Conservation (phyloP, 176 grass and related monocot species). For the Stipa capillata region DNA sequence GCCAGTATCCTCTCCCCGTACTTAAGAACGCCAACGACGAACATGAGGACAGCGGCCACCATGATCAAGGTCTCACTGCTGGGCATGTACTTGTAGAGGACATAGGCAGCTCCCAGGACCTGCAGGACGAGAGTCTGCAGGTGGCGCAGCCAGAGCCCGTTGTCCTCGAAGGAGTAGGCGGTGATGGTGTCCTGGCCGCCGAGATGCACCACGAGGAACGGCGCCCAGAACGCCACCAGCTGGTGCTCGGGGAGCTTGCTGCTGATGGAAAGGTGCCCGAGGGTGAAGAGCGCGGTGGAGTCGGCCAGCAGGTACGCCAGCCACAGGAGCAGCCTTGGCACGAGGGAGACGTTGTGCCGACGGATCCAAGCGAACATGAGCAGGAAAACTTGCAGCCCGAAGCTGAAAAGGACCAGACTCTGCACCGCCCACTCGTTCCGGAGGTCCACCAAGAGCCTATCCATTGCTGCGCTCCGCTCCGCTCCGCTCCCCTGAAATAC, state of each 20-base stretch:
- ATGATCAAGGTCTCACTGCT: background rate
- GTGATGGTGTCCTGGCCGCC: background rate
- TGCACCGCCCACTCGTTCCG: background rate
- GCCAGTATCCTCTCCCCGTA: conserved; percentile 15
- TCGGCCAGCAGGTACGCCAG: conserved; percentile 18
- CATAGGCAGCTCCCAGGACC: background rate
- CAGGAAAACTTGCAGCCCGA: background rate
- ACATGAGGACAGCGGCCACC: background rate
- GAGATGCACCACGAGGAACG: background rate
- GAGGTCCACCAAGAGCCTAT: background rate
- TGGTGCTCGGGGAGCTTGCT: background rate
- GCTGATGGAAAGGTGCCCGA: background rate
- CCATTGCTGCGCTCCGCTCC: no score
- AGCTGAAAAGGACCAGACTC: background rate
- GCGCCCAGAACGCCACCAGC: background rate
- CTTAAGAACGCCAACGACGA: background rate
- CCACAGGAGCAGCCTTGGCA: background rate
- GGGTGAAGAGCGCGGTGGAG: background rate
- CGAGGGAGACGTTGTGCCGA: background rate
- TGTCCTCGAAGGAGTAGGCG: background rate
- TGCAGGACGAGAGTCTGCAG: background rate
- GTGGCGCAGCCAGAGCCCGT: background rate
- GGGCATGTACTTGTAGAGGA: conserved; percentile 1
- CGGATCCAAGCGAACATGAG: background rate
- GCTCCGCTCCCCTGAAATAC: no score